phyloP scores from a whole-genome alignment of 2,329 filamentous ascomycete species.

The Trichophyton schoenleinii region DNA sequence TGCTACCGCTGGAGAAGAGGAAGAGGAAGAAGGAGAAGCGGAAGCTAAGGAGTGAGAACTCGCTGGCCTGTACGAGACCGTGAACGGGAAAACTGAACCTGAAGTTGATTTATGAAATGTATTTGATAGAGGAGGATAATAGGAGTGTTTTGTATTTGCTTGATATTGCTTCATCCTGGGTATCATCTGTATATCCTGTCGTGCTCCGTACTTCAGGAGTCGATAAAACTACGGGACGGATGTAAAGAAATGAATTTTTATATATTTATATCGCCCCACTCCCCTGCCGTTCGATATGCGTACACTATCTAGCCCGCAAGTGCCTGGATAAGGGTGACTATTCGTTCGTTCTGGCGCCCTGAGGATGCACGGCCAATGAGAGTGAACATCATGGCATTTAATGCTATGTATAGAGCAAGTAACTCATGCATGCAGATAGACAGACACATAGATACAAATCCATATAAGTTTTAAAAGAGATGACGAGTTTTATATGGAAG shows the following conservation, averaged over 20 bases:
- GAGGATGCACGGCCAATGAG: background rate
- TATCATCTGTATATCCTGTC: too few relatives aligned
- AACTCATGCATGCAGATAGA: background rate
- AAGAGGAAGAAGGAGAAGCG: background rate
- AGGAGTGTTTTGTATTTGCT: background rate
- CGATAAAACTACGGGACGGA: background rate
- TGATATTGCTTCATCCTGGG: too few relatives aligned
- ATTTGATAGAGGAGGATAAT: background rate
- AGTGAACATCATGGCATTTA: too few relatives aligned
- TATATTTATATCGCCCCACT: constrained; percentile 1
- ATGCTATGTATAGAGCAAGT: too few relatives aligned
- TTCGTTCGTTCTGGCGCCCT: too few relatives aligned
- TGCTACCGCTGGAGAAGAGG: background rate
- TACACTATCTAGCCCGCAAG: background rate
- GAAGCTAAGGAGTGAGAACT: background rate
- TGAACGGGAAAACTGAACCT: background rate
- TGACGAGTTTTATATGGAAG: too few relatives aligned
- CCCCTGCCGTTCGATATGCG: background rate
- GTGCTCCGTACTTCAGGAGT: too few relatives aligned
- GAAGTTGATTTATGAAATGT: background rate
- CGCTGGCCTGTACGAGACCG: background rate
- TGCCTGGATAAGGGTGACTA: too few relatives aligned
- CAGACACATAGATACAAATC: background rate
- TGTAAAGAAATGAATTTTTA: too few relatives aligned
- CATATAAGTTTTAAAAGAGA: too few relatives aligned